Evolutionary conservation across 2,329 filamentous ascomycete species (phyloP), one percentile per base, ranked within the genome.

Genomic region (Zymoseptoria crescenta): DNA sequence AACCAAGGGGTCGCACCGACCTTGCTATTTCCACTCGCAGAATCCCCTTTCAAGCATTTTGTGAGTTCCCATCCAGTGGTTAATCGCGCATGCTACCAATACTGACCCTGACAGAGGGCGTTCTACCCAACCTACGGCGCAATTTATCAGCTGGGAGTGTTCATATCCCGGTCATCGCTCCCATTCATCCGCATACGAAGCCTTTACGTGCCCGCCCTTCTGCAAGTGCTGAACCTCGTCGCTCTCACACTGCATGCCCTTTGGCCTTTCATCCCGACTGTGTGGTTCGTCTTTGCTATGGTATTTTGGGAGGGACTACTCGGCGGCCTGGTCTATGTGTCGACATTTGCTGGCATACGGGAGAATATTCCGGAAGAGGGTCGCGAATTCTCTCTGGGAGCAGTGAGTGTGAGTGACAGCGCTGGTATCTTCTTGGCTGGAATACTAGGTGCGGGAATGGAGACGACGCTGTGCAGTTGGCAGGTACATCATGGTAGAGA

Each of bases 111-210:
- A 9, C 51, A 52, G 51, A 87, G 93, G 49, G 87, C 87, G 30
- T 97, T 96, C 73, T 99, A 99, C 69, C 92, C 93, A 0, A 90
- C 93, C 62, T 99, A 99, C 74, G 88, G 88, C 64, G 92, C 95
- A 59, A 87, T 97, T 62, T 97, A 99, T 74, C 93, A 99, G 77
- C 79, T 92, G 2, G 94, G 94, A 57, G 94, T 97, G 63, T 97
- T 97, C 76, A 83, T 97, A 67, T 96, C 93, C 0, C 87, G 94
- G 16, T 95, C 91, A 0, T 96, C 91, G 0, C 91, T 90, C 0
- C 91, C 93, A 0, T 96, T 96, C 73, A 72, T 95, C 65, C 87
- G 92, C 28, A 82, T 97, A 49, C 88, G 88, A 67, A 79, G 84
- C 54, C 81, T 97, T 1, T 97, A 97, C 70, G 67, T 89, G 0